Evolutionary conservation across 331 rosid genomes (phyloP).

Genomic region (Stylosanthes scabra): DNA sequence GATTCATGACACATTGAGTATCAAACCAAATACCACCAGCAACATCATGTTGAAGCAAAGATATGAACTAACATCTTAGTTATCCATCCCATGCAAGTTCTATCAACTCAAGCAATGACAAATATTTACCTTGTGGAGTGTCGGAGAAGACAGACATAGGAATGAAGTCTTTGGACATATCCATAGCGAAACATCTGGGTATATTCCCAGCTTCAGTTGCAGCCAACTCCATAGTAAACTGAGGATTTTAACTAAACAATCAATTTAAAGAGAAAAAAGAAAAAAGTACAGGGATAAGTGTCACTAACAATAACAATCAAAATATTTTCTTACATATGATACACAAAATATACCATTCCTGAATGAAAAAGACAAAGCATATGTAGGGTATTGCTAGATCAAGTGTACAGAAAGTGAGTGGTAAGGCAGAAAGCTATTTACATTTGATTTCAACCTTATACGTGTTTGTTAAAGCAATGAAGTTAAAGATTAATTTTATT

Average conservation of each 20-base stretch:
- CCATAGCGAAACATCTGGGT: conserved; percentile 66
- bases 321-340: conserved; percentile 7
- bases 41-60: conserved; percentile 2
- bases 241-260: conserved; percentile 47
- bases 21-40: conserved; percentile 32
- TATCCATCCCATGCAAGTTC: conserved; percentile 11
- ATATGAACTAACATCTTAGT: conserved; percentile 4
- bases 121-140: conserved; percentile 64
- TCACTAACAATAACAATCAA: conserved; percentile 13
- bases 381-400: too few species aligned
- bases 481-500: neutral
- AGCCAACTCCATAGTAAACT: conserved; percentile 95
- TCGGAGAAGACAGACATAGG: conserved; percentile 91
- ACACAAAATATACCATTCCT: neutral
- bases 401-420: too few species aligned
- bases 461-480: neutral
- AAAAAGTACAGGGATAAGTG: conserved; percentile 21
- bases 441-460: neutral
- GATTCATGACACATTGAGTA: conserved; percentile 10
- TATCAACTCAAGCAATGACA: neutral
- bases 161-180: conserved; percentile 64
- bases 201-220: conserved; percentile 62
- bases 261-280: conserved; percentile 26
- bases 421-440: neutral
- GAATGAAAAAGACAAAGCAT: too few species aligned